phyloP scores from a whole-genome alignment of 345 rosid genomes.

The Eucalyptus pumila region DNA sequence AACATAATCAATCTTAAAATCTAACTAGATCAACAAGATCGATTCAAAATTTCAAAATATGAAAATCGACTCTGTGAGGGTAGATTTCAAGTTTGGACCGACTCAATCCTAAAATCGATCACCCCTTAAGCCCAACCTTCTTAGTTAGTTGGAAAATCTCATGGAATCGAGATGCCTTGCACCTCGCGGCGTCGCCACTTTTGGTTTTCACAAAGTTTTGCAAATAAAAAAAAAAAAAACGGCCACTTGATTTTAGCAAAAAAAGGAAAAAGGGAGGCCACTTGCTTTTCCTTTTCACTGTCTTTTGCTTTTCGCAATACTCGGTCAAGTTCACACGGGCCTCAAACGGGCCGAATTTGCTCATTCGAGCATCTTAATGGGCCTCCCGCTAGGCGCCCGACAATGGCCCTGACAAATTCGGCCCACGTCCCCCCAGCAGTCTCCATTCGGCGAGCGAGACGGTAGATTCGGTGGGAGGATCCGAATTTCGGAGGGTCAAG shows the following conservation, averaged over 20 bases:
- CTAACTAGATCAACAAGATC: neutral
- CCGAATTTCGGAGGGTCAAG: neutral
- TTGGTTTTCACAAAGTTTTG: neutral
- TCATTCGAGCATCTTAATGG: neutral
- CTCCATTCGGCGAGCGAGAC: neutral
- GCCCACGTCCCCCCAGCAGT: neutral
- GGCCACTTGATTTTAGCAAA: neutral
- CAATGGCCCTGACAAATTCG: neutral
- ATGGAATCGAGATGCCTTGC: neutral
- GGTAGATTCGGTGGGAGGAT: neutral
- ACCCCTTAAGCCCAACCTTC: neutral
- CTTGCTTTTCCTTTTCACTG: neutral
- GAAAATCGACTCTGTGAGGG: accelerated
- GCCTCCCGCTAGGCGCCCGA: neutral
- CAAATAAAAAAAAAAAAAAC: neutral
- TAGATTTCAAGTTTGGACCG: accelerated
- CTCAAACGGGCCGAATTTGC: neutral
- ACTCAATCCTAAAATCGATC: neutral
- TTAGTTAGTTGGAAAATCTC: neutral
- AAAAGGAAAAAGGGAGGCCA: neutral
- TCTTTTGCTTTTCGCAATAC: neutral
- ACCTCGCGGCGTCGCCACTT: neutral
- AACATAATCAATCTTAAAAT: neutral
- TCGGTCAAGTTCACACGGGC: neutral
- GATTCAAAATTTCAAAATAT: neutral